Evolutionary conservation across 2,329 filamentous ascomycete genomes (phyloP).

Genomic region (Sporothrix mexicana): DNA sequence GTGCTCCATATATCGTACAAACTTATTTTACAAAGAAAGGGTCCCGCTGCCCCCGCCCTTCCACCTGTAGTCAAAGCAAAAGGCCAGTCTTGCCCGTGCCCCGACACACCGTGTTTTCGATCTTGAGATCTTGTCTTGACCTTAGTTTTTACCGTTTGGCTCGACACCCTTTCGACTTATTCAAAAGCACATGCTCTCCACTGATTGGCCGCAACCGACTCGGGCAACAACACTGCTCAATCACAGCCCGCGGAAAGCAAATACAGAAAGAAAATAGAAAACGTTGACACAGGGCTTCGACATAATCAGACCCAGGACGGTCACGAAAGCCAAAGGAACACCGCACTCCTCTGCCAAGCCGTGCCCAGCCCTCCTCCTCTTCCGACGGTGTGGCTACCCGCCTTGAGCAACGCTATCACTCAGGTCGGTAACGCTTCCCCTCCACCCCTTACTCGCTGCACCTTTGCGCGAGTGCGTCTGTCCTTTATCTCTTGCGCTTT

Average conservation of each 20-base stretch:
- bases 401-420: constrained; percentile 26
- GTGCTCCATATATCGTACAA: constrained; percentile 1
- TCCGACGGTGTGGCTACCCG: constrained; percentile 32
- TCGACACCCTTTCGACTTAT: neutral
- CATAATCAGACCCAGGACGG: neutral
- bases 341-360: constrained; percentile 30
- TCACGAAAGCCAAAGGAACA: constrained; percentile 11
- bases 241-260: neutral
- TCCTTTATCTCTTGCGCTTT: constrained; percentile 29
- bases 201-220: neutral
- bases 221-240: neutral
- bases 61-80: neutral
- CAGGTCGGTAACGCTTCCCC: constrained; percentile 20
- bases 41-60: neutral
- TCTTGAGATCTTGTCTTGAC: neutral
- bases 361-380: constrained; percentile 31
- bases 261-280: neutral
- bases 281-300: neutral
- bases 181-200: neutral
- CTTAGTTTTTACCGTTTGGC: neutral
- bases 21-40: neutral
- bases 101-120: neutral
- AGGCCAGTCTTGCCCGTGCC: neutral
- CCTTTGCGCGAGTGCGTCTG: constrained; percentile 15
- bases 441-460: constrained; percentile 22